Evolutionary conservation across 345 rosid genomes (phyloP), one percentile per base, ranked within the genome.

Genomic region (Noccaea bulbosa): DNA sequence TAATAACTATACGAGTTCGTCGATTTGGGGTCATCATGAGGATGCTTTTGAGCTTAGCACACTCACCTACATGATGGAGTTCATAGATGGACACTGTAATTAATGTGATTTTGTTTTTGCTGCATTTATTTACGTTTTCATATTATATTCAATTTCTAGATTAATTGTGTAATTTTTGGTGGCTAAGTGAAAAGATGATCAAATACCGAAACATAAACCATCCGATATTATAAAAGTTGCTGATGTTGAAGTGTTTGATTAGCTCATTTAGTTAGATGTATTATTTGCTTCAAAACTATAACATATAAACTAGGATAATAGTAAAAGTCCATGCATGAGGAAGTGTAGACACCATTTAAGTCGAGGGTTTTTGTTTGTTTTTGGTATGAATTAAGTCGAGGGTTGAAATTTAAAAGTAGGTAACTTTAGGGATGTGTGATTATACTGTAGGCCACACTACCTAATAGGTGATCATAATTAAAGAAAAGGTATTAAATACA

Each of bases 11-110:
- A 20, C 71, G 64, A 76, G 63, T 67, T 45, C 49, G 49, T 67
- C 87, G 45, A 70, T 78, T 56, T 83, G 87, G 81, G 44, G 74
- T 79, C 70, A 45, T 20, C 32, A 77, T 66, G 81, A 69, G 52
- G 76, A 69, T 61, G 79, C 70, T 9, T 58, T 77, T 34, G 81
- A 80, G 61, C 67, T 84, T 32, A 75, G 80, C 47, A 49, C 66
- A 47, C 67, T 78, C 60, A 62, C 60, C 59, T 65, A 66, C 59
- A 77, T 80, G 72, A 67, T 78, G 77, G 84, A 82, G 16, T 69
- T 75, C 38, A 68, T 78, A 46, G 73, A 83, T 53, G 81, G 63
- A 4, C 74, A 38, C 30, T 76, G 75, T 69, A 72, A 73, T 59
- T 37, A 62, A 74, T 67, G 10, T 60, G 40, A 27, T 41, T 0